Percentiles rank a stretch among this genome's conserved stretches.
Evolutionary conservation across 169 alveolate species (phyloP).

Genomic region (Neospora caninum): DNA sequence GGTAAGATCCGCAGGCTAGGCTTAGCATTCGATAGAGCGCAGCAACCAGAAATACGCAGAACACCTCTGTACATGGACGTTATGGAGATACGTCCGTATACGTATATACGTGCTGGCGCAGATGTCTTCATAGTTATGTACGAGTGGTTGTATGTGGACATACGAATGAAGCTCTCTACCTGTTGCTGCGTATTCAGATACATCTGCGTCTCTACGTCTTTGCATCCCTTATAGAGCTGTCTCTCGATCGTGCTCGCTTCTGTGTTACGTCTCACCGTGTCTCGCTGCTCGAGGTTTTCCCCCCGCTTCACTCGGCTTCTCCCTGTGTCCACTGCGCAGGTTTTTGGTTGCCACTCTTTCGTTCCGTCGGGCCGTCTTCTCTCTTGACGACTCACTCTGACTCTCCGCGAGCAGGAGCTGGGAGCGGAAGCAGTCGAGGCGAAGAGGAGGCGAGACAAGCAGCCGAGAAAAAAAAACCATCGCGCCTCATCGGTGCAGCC

Average conservation of each 20-base stretch:
- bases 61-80: too few relatives aligned
- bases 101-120: not conserved
- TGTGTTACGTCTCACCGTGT: too few relatives aligned
- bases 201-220: too few relatives aligned
- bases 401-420: not conserved
- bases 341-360: constrained; percentile 59
- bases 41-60: not conserved
- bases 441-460: constrained; percentile 15
- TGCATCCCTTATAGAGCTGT: too few relatives aligned
- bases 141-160: too few relatives aligned
- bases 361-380: constrained; percentile 26
- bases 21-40: not conserved
- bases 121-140: too few relatives aligned
- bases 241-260: too few relatives aligned
- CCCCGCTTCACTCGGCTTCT: not conserved
- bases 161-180: too few relatives aligned
- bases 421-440: not conserved
- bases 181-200: too few relatives aligned
- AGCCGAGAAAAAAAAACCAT: not conserved
- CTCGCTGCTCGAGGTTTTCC: not conserved
- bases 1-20: not conserved
- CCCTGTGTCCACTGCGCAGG: not conserved
- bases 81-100: not conserved
- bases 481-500: constrained; percentile 52
- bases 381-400: constrained; percentile 1